These are phyloP conservation scores for Linanthus parryae DNA, from an alignment of 148 eudicot genomes.

Conservation along the genomic window DNA sequence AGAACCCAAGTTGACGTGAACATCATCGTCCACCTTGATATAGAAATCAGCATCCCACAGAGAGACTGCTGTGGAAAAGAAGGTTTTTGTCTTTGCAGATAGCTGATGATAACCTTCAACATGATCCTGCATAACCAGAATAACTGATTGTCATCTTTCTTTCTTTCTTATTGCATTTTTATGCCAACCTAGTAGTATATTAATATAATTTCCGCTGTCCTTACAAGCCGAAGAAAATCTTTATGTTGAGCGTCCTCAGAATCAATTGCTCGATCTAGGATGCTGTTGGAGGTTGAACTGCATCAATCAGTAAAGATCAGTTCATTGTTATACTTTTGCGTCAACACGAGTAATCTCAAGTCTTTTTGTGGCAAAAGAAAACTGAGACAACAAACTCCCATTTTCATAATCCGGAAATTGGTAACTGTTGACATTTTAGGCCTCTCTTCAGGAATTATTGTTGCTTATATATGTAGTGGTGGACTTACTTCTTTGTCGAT, in stretches of 20 bases:
- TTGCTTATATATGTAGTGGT: no score
- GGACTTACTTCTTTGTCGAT: no score
- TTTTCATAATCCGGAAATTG: no score
- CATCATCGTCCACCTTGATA: slow-evolving; percentile 94
- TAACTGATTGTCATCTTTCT: neutral
- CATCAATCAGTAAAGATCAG: slow-evolving; percentile 7
- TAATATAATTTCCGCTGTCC: slow-evolving; percentile 6
- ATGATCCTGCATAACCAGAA: slow-evolving; percentile 55
- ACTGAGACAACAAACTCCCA: no score
- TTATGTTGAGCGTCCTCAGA: slow-evolving; percentile 93
- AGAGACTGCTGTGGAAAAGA: slow-evolving; percentile 82
- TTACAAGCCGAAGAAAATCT: slow-evolving; percentile 92
- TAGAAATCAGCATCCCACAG: slow-evolving; percentile 98
- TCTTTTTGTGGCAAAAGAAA: no score
- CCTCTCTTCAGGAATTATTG: no score
- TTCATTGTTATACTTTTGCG: no score
- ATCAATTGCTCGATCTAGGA: slow-evolving; percentile 87
- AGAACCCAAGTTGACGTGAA: slow-evolving; percentile 90
- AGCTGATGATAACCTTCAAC: slow-evolving; percentile 94
- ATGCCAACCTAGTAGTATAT: neutral
- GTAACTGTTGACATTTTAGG: no score
- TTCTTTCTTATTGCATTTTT: slow-evolving; percentile 8
- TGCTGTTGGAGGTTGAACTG: slow-evolving; percentile 93
- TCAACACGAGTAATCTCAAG: no score
- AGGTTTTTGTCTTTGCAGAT: slow-evolving; percentile 91